Percentiles rank a stretch among this genome's conserved stretches.
phyloP scores from a whole-genome alignment of 352 stramenopile species.

The Phytophthora europaea region DNA sequence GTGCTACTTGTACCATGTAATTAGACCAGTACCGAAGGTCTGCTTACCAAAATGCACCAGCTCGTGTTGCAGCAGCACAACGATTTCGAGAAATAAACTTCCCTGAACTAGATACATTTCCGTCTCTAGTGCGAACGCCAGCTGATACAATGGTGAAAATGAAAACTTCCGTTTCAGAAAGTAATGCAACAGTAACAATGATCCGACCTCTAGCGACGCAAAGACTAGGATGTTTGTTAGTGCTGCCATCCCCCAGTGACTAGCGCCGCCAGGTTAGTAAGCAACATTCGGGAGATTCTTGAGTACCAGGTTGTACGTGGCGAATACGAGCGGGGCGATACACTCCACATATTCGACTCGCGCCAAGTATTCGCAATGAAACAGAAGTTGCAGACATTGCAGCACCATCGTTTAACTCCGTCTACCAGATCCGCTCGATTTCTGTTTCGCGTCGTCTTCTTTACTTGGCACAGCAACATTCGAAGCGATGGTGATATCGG shows the following conservation, averaged over 20 bases:
- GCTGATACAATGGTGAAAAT: constrained; percentile 38
- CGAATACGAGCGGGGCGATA: constrained; percentile 41
- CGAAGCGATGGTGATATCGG: not conserved
- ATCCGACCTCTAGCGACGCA: constrained; percentile 37
- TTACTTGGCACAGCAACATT: not conserved
- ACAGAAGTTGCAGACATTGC: constrained; percentile 39
- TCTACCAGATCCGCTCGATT: not conserved
- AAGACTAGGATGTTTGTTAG: constrained; percentile 26
- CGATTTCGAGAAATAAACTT: not conserved
- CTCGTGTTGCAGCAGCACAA: constrained; percentile 26
- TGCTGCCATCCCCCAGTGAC: constrained; percentile 2
- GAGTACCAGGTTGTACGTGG: constrained; percentile 39
- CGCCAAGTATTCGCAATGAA: constrained; percentile 41
- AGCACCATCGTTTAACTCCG: constrained; percentile 17
- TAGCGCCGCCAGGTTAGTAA: constrained; percentile 39
- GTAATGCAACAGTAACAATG: constrained; percentile 31
- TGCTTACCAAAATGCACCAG: constrained; percentile 20
- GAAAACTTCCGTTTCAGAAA: constrained; percentile 37
- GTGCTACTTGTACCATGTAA: not conserved
- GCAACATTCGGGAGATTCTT: constrained; percentile 38
- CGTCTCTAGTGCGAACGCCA: constrained; percentile 49
- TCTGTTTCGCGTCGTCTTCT: not conserved
- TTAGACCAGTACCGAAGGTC: not conserved
- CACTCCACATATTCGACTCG: constrained; percentile 52
- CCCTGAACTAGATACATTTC: constrained; percentile 16